These are phyloP conservation scores for Komagataella ulmi DNA, from an alignment of 805 yeast species.

Conservation along the genomic window DNA sequence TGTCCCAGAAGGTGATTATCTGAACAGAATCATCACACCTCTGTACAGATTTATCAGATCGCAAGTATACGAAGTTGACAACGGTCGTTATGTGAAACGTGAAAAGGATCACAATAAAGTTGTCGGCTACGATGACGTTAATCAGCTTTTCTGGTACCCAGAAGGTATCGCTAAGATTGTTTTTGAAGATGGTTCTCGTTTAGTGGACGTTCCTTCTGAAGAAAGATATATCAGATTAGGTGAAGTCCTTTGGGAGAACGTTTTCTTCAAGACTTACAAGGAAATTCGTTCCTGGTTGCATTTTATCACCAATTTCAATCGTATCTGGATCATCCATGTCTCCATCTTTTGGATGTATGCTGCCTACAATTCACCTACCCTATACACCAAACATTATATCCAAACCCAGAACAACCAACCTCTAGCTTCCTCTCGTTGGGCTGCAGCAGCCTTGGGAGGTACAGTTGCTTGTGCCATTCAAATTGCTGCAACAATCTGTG, in stretches of 20 bases:
- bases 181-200: constrained; percentile 83
- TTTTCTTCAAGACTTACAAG: constrained; percentile 89
- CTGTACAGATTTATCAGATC: constrained; percentile 67
- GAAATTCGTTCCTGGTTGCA: constrained; percentile 98
- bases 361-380: constrained; percentile 83
- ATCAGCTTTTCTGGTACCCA: constrained; percentile 98
- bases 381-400: constrained; percentile 77
- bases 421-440: constrained; percentile 84
- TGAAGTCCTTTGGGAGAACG: constrained; percentile 85
- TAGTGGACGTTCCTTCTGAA: constrained; percentile 78
- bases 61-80: constrained; percentile 70
- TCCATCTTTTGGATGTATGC: constrained; percentile 89
- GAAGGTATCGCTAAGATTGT: constrained; percentile 93
- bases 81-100: constrained; percentile 74
- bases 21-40: constrained; percentile 89
- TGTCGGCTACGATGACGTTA: constrained; percentile 94
- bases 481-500: constrained; percentile 76
- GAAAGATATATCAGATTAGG: constrained; percentile 87
- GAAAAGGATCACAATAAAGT: constrained; percentile 73
- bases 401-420: constrained; percentile 82
- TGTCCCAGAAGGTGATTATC: constrained; percentile 80
- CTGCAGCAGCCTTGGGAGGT: constrained; percentile 89
- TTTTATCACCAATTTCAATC: constrained; percentile 85
- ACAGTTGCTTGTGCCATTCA: constrained; percentile 71
- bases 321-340: constrained; percentile 94